Percentiles rank a stretch among this genome's conserved stretches.
These are phyloP conservation scores for Globisporangium cylindrosporum DNA, from an alignment of 352 stramenopile genomes.

Conservation along the genomic window DNA sequence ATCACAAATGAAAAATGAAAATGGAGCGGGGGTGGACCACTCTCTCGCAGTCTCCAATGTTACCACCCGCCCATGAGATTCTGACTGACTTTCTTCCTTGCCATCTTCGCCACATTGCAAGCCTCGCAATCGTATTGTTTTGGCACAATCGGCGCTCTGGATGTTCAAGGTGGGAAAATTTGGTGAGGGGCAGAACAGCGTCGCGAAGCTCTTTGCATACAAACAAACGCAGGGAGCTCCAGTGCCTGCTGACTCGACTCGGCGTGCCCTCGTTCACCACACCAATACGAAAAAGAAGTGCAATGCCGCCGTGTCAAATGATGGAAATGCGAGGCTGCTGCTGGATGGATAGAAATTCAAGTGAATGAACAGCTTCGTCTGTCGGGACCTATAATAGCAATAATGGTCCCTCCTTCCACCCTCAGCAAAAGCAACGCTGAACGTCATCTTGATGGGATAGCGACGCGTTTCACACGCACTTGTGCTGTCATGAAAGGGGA, in stretches of 20 bases:
- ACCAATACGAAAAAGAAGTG: not conserved
- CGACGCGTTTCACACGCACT: not conserved
- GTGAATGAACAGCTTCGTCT: not conserved
- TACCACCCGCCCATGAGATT: not conserved
- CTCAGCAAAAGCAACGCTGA: not conserved
- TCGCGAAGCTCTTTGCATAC: not conserved
- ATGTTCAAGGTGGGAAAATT: not conserved
- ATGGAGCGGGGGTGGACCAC: not conserved
- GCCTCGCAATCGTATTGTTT: not conserved
- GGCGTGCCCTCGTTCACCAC: not conserved
- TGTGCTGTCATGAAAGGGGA: not conserved
- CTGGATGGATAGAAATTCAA: not conserved
- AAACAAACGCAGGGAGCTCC: not conserved
- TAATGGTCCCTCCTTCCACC: not conserved
- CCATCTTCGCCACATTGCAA: constrained; percentile 4
- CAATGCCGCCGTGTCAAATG: not conserved
- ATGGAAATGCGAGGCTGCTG: not conserved
- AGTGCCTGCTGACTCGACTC: not conserved
- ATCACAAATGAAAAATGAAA: not conserved
- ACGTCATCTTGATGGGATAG: not conserved
- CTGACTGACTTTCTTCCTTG: not conserved
- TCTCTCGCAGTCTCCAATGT: not conserved
- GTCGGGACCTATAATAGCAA: not conserved
- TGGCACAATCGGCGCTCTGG: not conserved
- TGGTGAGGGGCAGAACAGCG: not conserved